Evolutionary conservation across 257 asterid species (phyloP).

Genomic region (Nicotiana knightiana): DNA sequence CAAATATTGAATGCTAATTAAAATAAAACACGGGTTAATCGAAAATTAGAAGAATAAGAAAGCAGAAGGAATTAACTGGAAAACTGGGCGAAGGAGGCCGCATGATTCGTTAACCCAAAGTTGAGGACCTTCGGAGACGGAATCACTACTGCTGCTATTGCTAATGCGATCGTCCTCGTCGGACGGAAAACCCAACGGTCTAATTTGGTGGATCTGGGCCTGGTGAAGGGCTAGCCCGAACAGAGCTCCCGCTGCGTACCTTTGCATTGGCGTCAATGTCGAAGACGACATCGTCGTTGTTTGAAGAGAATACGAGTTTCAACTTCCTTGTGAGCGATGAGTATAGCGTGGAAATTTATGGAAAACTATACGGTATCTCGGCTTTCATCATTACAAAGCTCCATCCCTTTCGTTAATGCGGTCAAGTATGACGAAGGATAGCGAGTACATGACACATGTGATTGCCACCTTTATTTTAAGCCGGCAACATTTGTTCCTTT

Average conservation of each 20-base stretch:
- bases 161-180: conserved; percentile 36
- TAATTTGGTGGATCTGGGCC: conserved; percentile 70
- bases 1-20: not conserved
- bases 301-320: not conserved
- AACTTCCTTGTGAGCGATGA: not conserved
- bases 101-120: conserved; percentile 67
- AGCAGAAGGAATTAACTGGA: conserved; percentile 35
- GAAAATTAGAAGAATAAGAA: not conserved
- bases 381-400: not conserved
- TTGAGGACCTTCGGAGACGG: conserved; percentile 59
- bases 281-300: conserved; percentile 31
- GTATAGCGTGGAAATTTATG: not conserved
- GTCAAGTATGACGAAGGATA: not conserved
- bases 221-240: conserved; percentile 69
- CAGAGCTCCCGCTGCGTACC: conserved; percentile 77
- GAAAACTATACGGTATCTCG: not conserved
- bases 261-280: conserved; percentile 60
- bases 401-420: not conserved
- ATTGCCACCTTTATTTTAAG: no score
- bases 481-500: no score
- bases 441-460: no score
- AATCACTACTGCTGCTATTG: conserved; percentile 58
- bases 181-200: conserved; percentile 57
- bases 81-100: conserved; percentile 70
- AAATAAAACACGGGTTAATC: not conserved